Percentiles rank a stretch among this genome's conserved stretches.
Evolutionary conservation across 129 eudicot species (phyloP).

Genomic region (Flaveria linearis): DNA sequence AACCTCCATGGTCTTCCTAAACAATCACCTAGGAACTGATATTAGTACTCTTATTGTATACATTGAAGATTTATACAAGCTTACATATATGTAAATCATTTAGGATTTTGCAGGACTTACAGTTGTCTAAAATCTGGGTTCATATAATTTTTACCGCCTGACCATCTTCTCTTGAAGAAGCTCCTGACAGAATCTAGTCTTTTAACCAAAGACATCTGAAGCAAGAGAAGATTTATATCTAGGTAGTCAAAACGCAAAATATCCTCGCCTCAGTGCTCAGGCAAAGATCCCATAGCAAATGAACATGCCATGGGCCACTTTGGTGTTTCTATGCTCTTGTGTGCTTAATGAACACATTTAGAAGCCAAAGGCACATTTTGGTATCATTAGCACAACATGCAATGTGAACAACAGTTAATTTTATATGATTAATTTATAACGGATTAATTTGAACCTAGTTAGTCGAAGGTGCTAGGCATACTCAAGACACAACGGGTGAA

Average conservation of each 20-base stretch:
- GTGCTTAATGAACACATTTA: conserved; percentile 1
- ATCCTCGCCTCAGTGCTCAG: too few species aligned
- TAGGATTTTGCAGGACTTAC: conserved; percentile 57
- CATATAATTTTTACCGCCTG: conserved; percentile 77
- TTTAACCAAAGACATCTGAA: conserved; percentile 58
- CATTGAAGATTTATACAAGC: neutral
- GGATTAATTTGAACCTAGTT: neutral
- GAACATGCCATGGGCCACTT: neutral
- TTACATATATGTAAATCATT: conserved; percentile 3
- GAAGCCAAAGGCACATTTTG: neutral
- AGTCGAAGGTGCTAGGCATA: too few species aligned
- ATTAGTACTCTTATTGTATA: neutral
- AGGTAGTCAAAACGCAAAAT: too few species aligned
- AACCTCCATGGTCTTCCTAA: too few species aligned
- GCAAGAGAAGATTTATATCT: neutral
- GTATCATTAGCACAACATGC: neutral
- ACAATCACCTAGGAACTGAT: neutral
- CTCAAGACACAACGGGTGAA: too few species aligned
- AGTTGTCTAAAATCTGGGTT: conserved; percentile 64
- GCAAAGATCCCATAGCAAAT: too few species aligned
- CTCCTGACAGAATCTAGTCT: conserved; percentile 43
- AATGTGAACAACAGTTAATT: neutral
- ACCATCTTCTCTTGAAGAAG: conserved; percentile 70
- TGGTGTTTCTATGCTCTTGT: too few species aligned
- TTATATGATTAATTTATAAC: conserved; percentile 3